phyloP scores from a whole-genome alignment of 495 filamentous ascomycete genomes.

The Lophium mytilinum region DNA sequence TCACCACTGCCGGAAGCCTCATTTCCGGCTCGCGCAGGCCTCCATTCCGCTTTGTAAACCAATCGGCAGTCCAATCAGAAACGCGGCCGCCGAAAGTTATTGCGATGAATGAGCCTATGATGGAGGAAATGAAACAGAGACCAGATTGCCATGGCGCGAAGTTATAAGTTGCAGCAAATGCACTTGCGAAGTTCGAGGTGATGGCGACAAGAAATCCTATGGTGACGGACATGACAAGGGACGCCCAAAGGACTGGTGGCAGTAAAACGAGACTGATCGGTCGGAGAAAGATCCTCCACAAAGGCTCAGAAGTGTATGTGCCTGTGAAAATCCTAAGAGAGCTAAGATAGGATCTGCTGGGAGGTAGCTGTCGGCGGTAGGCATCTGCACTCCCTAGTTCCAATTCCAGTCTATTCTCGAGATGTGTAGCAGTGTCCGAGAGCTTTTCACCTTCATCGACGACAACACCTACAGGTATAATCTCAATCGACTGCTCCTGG shows the following conservation, averaged over 20 bases:
- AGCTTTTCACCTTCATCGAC: no score
- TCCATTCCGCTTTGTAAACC: slow-evolving; percentile 42
- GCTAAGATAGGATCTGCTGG: not conserved
- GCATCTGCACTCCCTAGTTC: no score
- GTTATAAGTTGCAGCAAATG: slow-evolving; percentile 39
- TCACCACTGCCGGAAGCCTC: slow-evolving; percentile 42
- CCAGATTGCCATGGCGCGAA: slow-evolving; percentile 44
- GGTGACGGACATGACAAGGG: slow-evolving; percentile 42
- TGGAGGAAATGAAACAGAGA: slow-evolving; percentile 41
- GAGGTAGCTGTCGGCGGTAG: no score
- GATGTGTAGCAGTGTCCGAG: no score
- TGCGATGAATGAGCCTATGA: slow-evolving; percentile 43
- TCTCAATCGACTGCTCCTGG: no score
- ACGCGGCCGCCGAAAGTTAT: slow-evolving; percentile 43
- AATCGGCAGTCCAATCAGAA: slow-evolving; percentile 44
- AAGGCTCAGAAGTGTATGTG: slow-evolving; percentile 38
- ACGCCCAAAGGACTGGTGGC: slow-evolving; percentile 44
- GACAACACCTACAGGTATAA: no score
- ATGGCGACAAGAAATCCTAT: slow-evolving; percentile 49
- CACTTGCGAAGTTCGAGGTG: slow-evolving; percentile 42
- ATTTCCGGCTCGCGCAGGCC: slow-evolving; percentile 51
- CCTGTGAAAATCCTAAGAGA: slow-evolving; percentile 13
- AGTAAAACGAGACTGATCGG: slow-evolving; percentile 41
- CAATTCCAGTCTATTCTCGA: no score
- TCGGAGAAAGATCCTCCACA: slow-evolving; percentile 42